Percentiles rank a stretch among this genome's conserved stretches.
Evolutionary conservation across 345 rosid genomes (phyloP).

Genomic region (Populus deltoides): DNA sequence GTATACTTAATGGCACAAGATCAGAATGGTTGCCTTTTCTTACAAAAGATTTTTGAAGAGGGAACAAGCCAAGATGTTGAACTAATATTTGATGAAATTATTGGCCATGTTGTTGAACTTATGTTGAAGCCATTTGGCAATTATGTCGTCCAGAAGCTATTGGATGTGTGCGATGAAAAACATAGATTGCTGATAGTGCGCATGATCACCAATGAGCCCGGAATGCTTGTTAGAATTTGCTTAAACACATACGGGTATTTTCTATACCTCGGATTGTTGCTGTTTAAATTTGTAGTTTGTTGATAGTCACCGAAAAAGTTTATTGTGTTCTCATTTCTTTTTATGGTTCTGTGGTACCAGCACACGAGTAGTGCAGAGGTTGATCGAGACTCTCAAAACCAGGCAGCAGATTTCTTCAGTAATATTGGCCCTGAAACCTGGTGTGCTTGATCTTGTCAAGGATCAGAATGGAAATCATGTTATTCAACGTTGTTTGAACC

Average conservation of each 20-base stretch:
- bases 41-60: constrained; percentile 35
- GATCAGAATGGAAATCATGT: constrained; percentile 85
- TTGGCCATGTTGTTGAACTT: constrained; percentile 24
- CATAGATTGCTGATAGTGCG: constrained; percentile 25
- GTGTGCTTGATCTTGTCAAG: constrained; percentile 48
- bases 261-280: not conserved
- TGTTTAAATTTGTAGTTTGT: not conserved
- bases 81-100: constrained; percentile 27
- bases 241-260: constrained; percentile 35
- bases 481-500: constrained; percentile 63
- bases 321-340: not conserved
- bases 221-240: constrained; percentile 28
- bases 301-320: not conserved
- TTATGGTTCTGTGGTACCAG: constrained; percentile 26
- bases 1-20: constrained; percentile 29
- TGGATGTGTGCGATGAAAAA: constrained; percentile 33
- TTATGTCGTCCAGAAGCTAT: constrained; percentile 35
- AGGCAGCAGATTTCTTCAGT: constrained; percentile 49
- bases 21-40: constrained; percentile 31
- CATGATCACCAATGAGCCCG: constrained; percentile 24
- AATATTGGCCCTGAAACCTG: constrained; percentile 47
- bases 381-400: constrained; percentile 54
- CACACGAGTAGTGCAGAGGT: constrained; percentile 58
- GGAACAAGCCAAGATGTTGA: constrained; percentile 20
- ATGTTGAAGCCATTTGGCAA: constrained; percentile 32